Percentiles rank a stretch among this genome's conserved stretches.
Evolutionary conservation across 768 basidiomycete genomes (phyloP).

Genomic region (Cystobasidium tubakii): DNA sequence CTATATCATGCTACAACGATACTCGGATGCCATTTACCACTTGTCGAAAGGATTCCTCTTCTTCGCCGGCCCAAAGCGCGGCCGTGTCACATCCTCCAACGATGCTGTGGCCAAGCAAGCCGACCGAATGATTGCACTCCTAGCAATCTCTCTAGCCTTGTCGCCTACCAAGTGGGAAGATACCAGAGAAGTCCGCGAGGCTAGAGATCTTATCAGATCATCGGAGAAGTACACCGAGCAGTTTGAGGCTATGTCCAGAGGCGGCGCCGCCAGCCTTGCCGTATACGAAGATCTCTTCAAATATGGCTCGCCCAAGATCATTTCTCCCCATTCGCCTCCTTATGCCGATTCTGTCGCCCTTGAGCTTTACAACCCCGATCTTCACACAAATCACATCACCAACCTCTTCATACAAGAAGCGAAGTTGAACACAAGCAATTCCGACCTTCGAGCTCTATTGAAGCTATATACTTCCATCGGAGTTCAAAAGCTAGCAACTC

Average conservation of each 20-base stretch:
- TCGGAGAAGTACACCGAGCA: constrained; percentile 94
- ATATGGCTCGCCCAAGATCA: constrained; percentile 93
- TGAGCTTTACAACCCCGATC: constrained; percentile 56
- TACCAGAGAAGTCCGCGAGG: constrained; percentile 71
- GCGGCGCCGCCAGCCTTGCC: constrained; percentile 66
- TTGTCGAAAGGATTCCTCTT: constrained; percentile 75
- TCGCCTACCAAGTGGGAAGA: constrained; percentile 80
- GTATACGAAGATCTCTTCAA: constrained; percentile 89
- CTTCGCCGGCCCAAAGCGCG: constrained; percentile 90
- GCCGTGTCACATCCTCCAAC: constrained; percentile 82
- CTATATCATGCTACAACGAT: constrained; percentile 88
- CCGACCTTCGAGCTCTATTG: constrained; percentile 81
- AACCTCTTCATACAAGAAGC: constrained; percentile 77
- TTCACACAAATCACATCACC: constrained; percentile 78
- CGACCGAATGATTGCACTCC: constrained; percentile 93
- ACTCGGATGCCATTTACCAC: constrained; percentile 88
- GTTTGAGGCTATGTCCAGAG: constrained; percentile 72
- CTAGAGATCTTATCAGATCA: constrained; percentile 56
- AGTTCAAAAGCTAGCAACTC: constrained; percentile 80
- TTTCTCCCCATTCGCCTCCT: constrained; percentile 86
- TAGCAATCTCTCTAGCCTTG: constrained; percentile 85
- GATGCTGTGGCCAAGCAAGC: constrained; percentile 88
- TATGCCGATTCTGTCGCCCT: constrained; percentile 56
- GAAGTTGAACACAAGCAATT: constrained; percentile 65
- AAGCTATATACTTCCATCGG: constrained; percentile 93